Evolutionary conservation across 2,329 filamentous ascomycete genomes (phyloP).

Genomic region (Pseudonectria buxi): DNA sequence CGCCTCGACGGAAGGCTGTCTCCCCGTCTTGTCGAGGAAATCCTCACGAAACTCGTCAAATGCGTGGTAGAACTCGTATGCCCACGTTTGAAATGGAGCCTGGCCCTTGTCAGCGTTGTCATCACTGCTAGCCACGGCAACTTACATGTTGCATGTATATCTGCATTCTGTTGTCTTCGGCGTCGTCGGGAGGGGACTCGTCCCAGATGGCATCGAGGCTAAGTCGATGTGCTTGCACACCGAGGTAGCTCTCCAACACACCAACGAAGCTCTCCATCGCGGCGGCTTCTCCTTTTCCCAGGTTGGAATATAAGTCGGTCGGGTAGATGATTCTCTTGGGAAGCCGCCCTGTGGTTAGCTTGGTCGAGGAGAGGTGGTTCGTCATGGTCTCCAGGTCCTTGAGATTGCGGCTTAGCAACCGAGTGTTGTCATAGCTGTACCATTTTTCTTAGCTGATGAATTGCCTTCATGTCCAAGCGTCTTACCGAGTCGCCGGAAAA

Average conservation of each 20-base stretch:
- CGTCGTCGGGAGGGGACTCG: slow-evolving; percentile 13
- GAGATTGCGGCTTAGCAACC: slow-evolving; percentile 20
- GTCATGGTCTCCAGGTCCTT: slow-evolving; percentile 16
- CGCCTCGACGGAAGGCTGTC: slow-evolving; percentile 23
- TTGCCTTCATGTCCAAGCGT: neutral
- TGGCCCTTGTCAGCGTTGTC: slow-evolving; percentile 11
- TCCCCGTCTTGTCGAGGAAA: slow-evolving; percentile 19
- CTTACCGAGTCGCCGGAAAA: slow-evolving; percentile 16
- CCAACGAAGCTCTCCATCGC: slow-evolving; percentile 17
- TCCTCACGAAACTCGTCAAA: slow-evolving; percentile 22
- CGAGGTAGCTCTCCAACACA: slow-evolving; percentile 16
- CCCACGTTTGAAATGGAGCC: slow-evolving; percentile 25
- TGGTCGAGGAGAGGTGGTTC: slow-evolving; percentile 8
- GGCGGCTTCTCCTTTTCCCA: slow-evolving; percentile 4
- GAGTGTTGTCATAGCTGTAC: slow-evolving; percentile 14
- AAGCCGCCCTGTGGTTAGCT: neutral
- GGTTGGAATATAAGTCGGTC: slow-evolving; percentile 12
- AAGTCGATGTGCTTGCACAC: slow-evolving; percentile 10
- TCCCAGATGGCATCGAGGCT: slow-evolving; percentile 15
- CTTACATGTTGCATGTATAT: slow-evolving; percentile 25
- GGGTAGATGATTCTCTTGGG: slow-evolving; percentile 21
- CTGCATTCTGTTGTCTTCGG: slow-evolving; percentile 15
- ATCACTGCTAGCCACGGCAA: neutral
- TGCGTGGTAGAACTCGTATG: slow-evolving; percentile 27
- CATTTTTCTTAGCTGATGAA: too few relatives aligned